Percentiles rank a stretch among this genome's conserved stretches.
These are phyloP conservation scores for Linnemannia hyalina DNA, from an alignment of 192 early-diverging fungal genomes.

Conservation along the genomic window DNA sequence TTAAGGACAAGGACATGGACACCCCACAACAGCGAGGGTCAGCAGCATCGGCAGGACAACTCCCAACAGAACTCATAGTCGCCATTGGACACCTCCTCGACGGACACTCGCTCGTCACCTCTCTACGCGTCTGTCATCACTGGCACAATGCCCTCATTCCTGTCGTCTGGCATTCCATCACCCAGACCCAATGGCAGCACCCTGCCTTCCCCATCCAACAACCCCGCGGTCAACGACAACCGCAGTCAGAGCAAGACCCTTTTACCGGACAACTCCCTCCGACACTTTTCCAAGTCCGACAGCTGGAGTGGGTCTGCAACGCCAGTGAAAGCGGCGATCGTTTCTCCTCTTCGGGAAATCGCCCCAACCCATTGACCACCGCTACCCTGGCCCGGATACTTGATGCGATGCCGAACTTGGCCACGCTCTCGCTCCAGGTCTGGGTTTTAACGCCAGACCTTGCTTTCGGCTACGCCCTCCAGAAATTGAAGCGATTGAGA, in stretches of 20 bases:
- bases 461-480: not conserved
- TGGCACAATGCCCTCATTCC: not conserved
- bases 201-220: not conserved
- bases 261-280: not conserved
- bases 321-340: not conserved
- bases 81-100: not conserved
- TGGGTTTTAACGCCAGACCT: not conserved
- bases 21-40: not conserved
- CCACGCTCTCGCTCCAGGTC: not conserved
- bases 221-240: not conserved
- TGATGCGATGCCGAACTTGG: not conserved
- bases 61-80: not conserved
- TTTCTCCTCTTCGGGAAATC: not conserved
- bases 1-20: not conserved
- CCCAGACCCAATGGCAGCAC: not conserved
- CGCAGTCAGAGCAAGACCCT: not conserved
- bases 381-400: not conserved
- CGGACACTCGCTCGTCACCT: not conserved
- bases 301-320: not conserved
- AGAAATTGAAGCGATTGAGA: not conserved
- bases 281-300: not conserved
- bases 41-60: not conserved
- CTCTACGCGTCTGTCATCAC: not conserved
- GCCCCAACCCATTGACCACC: not conserved
- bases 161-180: conserved; percentile 4